These are phyloP conservation scores for Globisporangium nagaii DNA, from an alignment of 352 stramenopile genomes.

Conservation along the genomic window DNA sequence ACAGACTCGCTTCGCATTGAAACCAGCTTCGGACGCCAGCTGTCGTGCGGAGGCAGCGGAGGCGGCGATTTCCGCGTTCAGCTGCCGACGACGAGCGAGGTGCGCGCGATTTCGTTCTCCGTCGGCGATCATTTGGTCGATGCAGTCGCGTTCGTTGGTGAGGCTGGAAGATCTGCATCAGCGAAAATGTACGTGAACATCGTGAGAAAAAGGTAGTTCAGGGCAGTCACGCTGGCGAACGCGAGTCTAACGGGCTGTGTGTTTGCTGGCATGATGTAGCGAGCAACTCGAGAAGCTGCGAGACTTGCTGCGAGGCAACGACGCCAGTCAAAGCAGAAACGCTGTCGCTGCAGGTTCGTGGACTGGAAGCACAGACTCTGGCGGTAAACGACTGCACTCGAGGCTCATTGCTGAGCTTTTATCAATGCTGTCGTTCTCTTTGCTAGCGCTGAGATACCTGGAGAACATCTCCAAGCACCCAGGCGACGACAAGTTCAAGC, in stretches of 20 bases:
- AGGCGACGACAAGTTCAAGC: slow-evolving; percentile 55
- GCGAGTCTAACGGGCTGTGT: not conserved
- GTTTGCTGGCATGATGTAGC: slow-evolving; percentile 6
- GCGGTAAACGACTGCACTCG: too few species aligned
- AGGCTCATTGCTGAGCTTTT: not conserved
- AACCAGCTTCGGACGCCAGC: slow-evolving; percentile 60
- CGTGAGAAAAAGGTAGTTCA: not conserved
- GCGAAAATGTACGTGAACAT: not conserved
- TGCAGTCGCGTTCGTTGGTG: slow-evolving; percentile 38
- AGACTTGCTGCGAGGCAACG: slow-evolving; percentile 9
- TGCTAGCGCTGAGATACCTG: slow-evolving; percentile 52
- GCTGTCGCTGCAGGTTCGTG: slow-evolving; percentile 30
- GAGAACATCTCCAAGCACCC: slow-evolving; percentile 56
- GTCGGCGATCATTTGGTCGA: slow-evolving; percentile 67
- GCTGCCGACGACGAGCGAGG: slow-evolving; percentile 25
- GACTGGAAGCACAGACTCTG: too few species aligned
- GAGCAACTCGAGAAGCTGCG: slow-evolving; percentile 18
- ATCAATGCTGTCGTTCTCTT: not conserved
- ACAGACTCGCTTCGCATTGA: slow-evolving; percentile 52
- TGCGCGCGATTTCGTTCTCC: slow-evolving; percentile 57
- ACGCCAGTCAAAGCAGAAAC: slow-evolving; percentile 14
- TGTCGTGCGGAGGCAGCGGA: slow-evolving; percentile 54
- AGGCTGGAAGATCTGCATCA: not conserved
- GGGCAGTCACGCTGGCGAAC: too few species aligned
- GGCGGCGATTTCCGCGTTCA: slow-evolving; percentile 47